A percentile compares a stretch with the other conserved stretches of the same genome.
Conservation (phyloP, 805 yeast genomes). For the Barnettozyma populi region DNA sequence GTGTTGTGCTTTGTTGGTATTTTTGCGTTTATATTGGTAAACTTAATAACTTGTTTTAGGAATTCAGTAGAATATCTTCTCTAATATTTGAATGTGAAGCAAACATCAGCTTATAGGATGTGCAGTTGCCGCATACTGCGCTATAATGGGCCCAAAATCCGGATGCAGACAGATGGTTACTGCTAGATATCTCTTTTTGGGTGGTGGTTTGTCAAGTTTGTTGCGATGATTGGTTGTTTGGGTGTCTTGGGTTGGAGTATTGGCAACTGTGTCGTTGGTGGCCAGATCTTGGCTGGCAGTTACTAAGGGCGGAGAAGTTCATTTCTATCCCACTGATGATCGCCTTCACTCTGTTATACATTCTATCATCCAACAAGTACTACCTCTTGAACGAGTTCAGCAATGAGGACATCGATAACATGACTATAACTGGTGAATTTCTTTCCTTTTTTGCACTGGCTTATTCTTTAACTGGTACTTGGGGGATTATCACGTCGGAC, state of each 20-base stretch:
- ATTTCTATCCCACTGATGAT: constrained; percentile 65
- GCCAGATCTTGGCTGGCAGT: constrained; percentile 69
- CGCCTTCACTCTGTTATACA: constrained; percentile 63
- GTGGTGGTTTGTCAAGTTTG: constrained; percentile 76
- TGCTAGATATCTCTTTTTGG: constrained; percentile 77
- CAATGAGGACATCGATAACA: constrained; percentile 27
- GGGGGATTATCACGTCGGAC: constrained; percentile 87
- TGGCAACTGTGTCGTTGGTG: constrained; percentile 85
- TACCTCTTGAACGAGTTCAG: constrained; percentile 26
- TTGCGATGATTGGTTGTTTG: constrained; percentile 62
- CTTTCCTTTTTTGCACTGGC: constrained; percentile 66
- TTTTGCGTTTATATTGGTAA: neutral
- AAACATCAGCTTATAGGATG: constrained; percentile 69
- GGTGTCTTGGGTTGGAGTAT: constrained; percentile 94
- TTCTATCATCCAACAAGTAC: constrained; percentile 48
- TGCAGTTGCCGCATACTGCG: constrained; percentile 72
- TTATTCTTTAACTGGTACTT: constrained; percentile 77
- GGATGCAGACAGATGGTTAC: constrained; percentile 89
- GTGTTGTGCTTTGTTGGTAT: neutral
- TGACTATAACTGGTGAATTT: constrained; percentile 59
- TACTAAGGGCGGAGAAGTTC: constrained; percentile 60
- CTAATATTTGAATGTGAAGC: too few relatives aligned
- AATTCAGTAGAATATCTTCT: too few relatives aligned
- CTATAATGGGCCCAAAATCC: constrained; percentile 84
- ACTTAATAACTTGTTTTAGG: neutral